These are phyloP conservation scores for Blastocystis sp. DNA, from an alignment of 352 stramenopile species.

Conservation along the genomic window DNA sequence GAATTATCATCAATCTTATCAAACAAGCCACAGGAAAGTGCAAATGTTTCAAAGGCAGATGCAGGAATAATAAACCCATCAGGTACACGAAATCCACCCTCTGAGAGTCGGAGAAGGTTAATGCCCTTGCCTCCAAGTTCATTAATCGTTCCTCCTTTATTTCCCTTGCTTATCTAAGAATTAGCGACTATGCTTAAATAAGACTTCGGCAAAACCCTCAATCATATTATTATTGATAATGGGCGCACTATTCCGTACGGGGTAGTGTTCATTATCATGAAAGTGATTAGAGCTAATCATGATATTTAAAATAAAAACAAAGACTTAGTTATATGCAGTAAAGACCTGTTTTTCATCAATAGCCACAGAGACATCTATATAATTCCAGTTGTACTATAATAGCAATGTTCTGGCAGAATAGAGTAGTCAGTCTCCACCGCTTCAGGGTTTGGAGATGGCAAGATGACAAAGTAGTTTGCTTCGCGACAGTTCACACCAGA, in stretches of 20 bases:
- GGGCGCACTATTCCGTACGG: background rate
- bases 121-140: slow-evolving; percentile 34
- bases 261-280: no score
- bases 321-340: no score
- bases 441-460: no score
- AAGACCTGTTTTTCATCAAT: no score
- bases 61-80: background rate
- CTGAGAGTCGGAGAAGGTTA: background rate
- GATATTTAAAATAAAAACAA: no score
- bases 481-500: background rate
- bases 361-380: no score
- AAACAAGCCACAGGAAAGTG: background rate
- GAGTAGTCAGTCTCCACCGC: no score
- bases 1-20: background rate
- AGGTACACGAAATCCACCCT: slow-evolving; percentile 28
- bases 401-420: no score
- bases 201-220: background rate
- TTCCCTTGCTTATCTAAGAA: background rate
- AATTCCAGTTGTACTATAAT: no score
- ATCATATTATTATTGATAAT: background rate
- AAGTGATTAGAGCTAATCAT: no score
- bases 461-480: no score
- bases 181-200: background rate
- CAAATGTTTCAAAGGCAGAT: slow-evolving; percentile 2
- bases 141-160: background rate